Base-by-base conservation (phyloP, 1,284 basidiomycete species). In the Sparassis latifolia region DNA sequence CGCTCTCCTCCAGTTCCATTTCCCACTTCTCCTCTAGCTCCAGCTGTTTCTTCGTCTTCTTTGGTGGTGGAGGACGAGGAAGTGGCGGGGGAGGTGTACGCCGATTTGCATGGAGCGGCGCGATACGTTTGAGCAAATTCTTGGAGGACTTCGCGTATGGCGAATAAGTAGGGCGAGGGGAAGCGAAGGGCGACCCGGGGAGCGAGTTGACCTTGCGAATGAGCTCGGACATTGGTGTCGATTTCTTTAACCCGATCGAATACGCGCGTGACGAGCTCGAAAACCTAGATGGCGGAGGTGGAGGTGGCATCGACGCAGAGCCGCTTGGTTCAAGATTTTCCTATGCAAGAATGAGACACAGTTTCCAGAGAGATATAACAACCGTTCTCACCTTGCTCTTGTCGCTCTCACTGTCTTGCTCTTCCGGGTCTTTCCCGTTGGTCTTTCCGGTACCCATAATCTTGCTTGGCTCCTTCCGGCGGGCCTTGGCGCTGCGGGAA, bases 21-120 rank as follows among this genome's bases (percentile, higher is more conserved):
- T 89, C 86, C 77, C 88, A 88, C 60, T 74, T 77, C 66, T 89
- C 86, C 67, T 89, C 86, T 59, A 78, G 66, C 60, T 83, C 78
- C 28, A 85, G 65, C 67, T 86, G 79, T 65, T 89, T 89, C 72
- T 89, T 88, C 43, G 75, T 82, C 71, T 89, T 89, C 68, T 84
- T 79, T 46, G 74, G 75, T 42, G 76, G 79, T 28, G 80, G 81
- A 0, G 79, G 80, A 10, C 79, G 78, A 2, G 84, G 85, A 0
- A 74, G 77, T 0, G 84, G 82, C 0, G 80, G 80, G 0, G 86
- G 85, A 0, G 86, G 86, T 1, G 83, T 80, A 5, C 78, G 75
- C 43, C 86, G 70, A 60, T 85, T 84, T 5, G 80, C 77, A 58
- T 89, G 86, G 27, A 89, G 70, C 0, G 86, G 86, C 7, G 84